Conservation (phyloP, 129 eudicot genomes). For the Flaveria sonorensis region DNA sequence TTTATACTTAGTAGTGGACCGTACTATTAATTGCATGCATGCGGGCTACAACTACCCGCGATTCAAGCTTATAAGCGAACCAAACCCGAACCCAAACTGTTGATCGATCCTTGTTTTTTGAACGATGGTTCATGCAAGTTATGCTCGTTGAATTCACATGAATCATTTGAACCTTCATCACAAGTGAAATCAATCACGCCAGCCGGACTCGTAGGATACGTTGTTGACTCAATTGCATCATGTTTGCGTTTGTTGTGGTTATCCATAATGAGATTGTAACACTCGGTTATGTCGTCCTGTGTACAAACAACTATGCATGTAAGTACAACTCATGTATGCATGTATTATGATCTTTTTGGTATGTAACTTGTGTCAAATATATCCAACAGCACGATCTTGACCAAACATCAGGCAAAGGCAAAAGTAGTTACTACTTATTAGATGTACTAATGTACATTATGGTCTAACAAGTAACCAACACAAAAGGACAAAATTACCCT, state of each 20-base stretch:
- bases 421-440: neutral
- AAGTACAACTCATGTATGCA: slow-evolving; percentile 1
- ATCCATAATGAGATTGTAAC: slow-evolving; percentile 46
- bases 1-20: slow-evolving; percentile 20
- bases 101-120: slow-evolving; percentile 29
- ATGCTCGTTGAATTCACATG: slow-evolving; percentile 22
- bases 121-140: slow-evolving; percentile 18
- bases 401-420: slow-evolving; percentile 11
- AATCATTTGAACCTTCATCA: slow-evolving; percentile 43
- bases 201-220: slow-evolving; percentile 43
- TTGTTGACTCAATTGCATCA: slow-evolving; percentile 9
- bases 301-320: neutral
- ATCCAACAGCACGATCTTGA: slow-evolving; percentile 13
- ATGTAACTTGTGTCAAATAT: neutral
- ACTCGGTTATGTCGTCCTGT: slow-evolving; percentile 57
- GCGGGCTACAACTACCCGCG: neutral
- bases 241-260: slow-evolving; percentile 42
- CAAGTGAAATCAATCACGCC: slow-evolving; percentile 63
- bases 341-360: neutral
- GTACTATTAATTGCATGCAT: slow-evolving; percentile 5
- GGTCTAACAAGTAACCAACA: slow-evolving; percentile 6
- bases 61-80: slow-evolving; percentile 27
- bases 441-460: slow-evolving; percentile 9
- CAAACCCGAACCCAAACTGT: slow-evolving; percentile 29
- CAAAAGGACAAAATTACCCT: slow-evolving; percentile 32